These are phyloP conservation scores for Trifolium pratense DNA, from an alignment of 306 rosid species.

Conservation along the genomic window DNA sequence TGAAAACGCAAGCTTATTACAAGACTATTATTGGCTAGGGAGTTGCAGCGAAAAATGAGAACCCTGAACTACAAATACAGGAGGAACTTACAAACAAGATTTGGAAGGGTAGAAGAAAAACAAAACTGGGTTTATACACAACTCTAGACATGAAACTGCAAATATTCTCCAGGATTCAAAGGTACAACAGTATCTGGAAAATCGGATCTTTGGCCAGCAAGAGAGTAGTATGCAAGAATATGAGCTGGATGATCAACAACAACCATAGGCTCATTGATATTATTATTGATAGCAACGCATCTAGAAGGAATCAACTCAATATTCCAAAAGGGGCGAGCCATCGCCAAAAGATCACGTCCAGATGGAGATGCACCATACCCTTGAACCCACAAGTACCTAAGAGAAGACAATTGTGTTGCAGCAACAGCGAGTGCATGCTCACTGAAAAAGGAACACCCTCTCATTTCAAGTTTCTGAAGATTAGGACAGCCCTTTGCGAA, in stretches of 20 bases:
- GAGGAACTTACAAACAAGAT: slow-evolving; percentile 50
- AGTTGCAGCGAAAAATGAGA: slow-evolving; percentile 43
- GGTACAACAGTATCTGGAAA: slow-evolving; percentile 74
- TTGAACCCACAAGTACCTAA: slow-evolving; percentile 96
- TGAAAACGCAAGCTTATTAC: slow-evolving; percentile 57
- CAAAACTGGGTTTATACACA: slow-evolving; percentile 52
- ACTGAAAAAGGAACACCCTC: slow-evolving; percentile 84
- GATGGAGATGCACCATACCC: slow-evolving; percentile 68
- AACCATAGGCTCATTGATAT: slow-evolving; percentile 10
- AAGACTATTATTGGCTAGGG: slow-evolving; percentile 54
- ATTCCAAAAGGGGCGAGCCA: slow-evolving; percentile 93
- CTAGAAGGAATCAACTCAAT: slow-evolving; percentile 86
- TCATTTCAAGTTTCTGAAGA: slow-evolving; percentile 88
- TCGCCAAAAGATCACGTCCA: slow-evolving; percentile 73
- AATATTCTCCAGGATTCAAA: slow-evolving; percentile 44
- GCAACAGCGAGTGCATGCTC: slow-evolving; percentile 77
- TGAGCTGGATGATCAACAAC: slow-evolving; percentile 78
- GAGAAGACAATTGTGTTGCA: slow-evolving; percentile 67
- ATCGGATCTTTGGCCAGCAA: slow-evolving; percentile 90
- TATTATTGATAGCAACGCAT: slow-evolving; percentile 24
- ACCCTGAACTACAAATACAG: slow-evolving; percentile 36
- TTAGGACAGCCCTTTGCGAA: slow-evolving; percentile 86
- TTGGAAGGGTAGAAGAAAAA: background rate
- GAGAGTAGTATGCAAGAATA: slow-evolving; percentile 93
- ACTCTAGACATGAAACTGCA: slow-evolving; percentile 40